Evolutionary conservation across 768 basidiomycete genomes (phyloP).

Genomic region (Trametes cubensis): DNA sequence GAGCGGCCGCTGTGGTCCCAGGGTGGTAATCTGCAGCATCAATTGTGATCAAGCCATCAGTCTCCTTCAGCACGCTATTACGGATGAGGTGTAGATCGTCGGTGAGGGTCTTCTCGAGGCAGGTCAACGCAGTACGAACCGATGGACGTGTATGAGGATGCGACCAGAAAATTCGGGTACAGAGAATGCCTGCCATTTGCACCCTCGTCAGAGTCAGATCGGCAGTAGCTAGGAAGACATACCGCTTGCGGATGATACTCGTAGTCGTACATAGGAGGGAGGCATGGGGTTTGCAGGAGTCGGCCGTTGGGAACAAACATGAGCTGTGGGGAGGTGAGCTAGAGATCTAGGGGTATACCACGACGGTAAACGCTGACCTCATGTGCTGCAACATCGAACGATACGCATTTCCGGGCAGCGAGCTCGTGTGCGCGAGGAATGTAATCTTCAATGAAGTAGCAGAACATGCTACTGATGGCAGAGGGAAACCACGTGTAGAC

Average conservation of each 20-base stretch:
- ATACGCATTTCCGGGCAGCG: not conserved
- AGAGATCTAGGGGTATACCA: too few species aligned
- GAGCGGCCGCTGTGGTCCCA: not conserved
- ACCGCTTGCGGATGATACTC: conserved; percentile 2
- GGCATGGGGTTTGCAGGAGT: not conserved
- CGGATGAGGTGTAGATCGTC: not conserved
- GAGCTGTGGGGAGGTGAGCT: not conserved
- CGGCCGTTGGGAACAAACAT: not conserved
- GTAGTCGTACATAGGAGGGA: conserved; percentile 4
- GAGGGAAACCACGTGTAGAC: conserved; percentile 3
- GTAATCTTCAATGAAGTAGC: not conserved
- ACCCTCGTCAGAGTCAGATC: not conserved
- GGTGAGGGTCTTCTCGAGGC: too few species aligned
- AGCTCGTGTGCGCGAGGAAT: not conserved
- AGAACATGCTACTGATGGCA: not conserved
- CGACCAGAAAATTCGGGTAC: not conserved
- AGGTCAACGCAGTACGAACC: not conserved
- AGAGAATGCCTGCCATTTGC: not conserved
- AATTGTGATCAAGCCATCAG: not conserved
- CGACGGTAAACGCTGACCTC: not conserved
- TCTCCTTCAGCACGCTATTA: not conserved
- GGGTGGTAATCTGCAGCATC: conserved; percentile 7
- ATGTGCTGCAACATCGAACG: conserved; percentile 2
- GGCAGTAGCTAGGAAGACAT: not conserved
- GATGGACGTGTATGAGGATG: not conserved